Evolutionary conservation across 169 alveolate genomes (phyloP).

Genomic region (Miamiensis avidus): DNA sequence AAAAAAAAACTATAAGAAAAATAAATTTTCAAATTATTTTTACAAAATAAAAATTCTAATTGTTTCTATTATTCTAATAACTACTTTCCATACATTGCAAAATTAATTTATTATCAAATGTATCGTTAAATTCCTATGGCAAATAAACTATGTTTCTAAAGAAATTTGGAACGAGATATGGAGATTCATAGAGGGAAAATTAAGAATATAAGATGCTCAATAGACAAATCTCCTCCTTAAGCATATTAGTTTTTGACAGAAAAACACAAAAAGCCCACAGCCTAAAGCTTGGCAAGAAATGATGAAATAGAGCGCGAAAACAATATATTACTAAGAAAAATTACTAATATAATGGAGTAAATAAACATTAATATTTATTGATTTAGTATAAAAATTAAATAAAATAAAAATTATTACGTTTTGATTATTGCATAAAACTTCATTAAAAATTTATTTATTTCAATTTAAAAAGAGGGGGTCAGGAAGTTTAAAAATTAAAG

Average conservation of each 20-base stretch:
- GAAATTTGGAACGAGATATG: constrained; percentile 8
- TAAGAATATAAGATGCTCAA: constrained; percentile 19
- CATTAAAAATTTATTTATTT: no score
- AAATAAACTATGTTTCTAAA: constrained; percentile 20
- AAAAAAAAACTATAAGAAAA: no score
- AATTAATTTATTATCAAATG: background rate
- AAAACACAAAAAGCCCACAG: constrained; percentile 25
- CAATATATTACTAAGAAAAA: constrained; percentile 21
- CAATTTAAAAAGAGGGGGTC: no score
- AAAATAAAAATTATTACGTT: no score
- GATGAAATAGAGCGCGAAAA: constrained; percentile 38
- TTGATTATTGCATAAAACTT: no score
- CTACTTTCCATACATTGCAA: no score
- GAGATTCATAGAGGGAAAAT: constrained; percentile 5
- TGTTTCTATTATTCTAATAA: no score
- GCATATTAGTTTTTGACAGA: constrained; percentile 26
- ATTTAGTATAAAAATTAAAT: background rate
- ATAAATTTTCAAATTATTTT: no score
- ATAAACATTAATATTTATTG: background rate
- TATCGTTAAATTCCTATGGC: constrained; percentile 14
- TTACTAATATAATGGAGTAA: constrained; percentile 20
- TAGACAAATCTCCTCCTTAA: constrained; percentile 28
- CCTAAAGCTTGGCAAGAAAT: constrained; percentile 15
- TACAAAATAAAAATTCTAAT: no score
- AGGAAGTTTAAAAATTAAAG: background rate